These are phyloP conservation scores for Bodo saltans DNA, from an alignment of 78 protist genomes.

Conservation along the genomic window DNA sequence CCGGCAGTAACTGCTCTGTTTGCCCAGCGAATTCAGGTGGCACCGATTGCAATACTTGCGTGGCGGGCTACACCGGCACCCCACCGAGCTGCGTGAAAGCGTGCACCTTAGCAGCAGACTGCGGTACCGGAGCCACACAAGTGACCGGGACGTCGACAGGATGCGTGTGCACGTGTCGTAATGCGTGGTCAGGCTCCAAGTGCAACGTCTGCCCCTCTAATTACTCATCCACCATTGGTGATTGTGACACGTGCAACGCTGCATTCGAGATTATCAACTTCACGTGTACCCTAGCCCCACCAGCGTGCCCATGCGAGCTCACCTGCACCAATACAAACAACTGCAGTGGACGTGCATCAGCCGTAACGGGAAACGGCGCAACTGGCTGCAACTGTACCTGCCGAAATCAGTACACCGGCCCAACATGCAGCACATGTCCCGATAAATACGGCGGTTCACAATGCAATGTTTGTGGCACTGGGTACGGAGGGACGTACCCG, in stretches of 20 bases:
- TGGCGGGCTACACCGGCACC: neutral
- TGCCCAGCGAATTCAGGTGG: slow-evolving; percentile 1
- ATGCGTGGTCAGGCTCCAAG: slow-evolving; percentile 2
- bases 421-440: neutral
- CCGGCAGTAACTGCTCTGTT: neutral
- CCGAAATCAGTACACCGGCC: neutral
- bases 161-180: slow-evolving; percentile 1
- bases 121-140: neutral
- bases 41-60: slow-evolving; percentile 11
- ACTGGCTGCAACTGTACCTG: neutral
- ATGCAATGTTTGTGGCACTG: too few species aligned
- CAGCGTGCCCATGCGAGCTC: too few species aligned
- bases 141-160: slow-evolving; percentile 6
- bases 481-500: too few species aligned
- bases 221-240: too few species aligned
- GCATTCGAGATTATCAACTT: neutral
- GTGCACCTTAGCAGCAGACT: neutral
- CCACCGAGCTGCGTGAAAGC: neutral
- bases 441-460: too few species aligned
- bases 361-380: neutral
- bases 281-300: too few species aligned
- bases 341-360: neutral
- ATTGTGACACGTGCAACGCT: neutral
- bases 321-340: neutral
- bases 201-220: slow-evolving; percentile 10